Conservation (phyloP, 495 filamentous ascomycete species). For the Trichoderma asperelloides region DNA sequence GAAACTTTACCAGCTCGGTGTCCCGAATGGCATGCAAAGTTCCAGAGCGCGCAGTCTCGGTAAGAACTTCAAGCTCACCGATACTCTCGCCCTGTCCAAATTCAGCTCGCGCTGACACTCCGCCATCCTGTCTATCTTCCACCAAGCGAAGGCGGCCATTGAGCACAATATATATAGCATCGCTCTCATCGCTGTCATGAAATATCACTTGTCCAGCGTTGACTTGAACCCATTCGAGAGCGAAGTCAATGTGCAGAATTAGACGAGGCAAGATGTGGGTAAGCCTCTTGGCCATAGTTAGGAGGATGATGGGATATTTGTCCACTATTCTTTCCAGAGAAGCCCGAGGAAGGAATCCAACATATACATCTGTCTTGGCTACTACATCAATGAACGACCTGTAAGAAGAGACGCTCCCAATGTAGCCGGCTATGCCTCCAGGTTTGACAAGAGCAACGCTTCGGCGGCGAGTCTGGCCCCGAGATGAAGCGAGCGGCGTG, state of each 20-base stretch:
- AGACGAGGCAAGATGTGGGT: slow-evolving; percentile 84
- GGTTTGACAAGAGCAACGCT: slow-evolving; percentile 92
- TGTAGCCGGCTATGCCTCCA: slow-evolving; percentile 87
- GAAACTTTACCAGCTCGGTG: slow-evolving; percentile 92
- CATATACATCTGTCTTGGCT: slow-evolving; percentile 97
- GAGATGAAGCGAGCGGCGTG: slow-evolving; percentile 11
- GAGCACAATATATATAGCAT: slow-evolving; percentile 95
- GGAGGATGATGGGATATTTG: slow-evolving; percentile 77
- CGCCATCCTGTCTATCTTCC: slow-evolving; percentile 65
- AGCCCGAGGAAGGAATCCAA: slow-evolving; percentile 81
- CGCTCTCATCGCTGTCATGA: slow-evolving; percentile 89
- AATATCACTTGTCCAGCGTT: slow-evolving; percentile 90
- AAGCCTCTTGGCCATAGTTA: slow-evolving; percentile 91
- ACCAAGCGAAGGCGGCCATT: slow-evolving; percentile 83
- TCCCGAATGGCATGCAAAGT: slow-evolving; percentile 94
- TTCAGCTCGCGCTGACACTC: slow-evolving; percentile 84
- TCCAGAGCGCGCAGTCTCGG: slow-evolving; percentile 78
- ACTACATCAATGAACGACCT: slow-evolving; percentile 94
- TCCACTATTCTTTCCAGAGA: slow-evolving; percentile 90
- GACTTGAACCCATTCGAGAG: slow-evolving; percentile 95
- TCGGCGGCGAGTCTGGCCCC: slow-evolving; percentile 25
- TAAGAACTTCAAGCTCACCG: slow-evolving; percentile 94
- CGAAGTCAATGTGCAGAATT: slow-evolving; percentile 95
- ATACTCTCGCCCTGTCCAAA: slow-evolving; percentile 97
- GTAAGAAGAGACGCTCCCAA: slow-evolving; percentile 88